These are phyloP conservation scores for Aspergillus ochraceoroseus DNA, from an alignment of 2,329 filamentous ascomycete species.

Conservation along the genomic window DNA sequence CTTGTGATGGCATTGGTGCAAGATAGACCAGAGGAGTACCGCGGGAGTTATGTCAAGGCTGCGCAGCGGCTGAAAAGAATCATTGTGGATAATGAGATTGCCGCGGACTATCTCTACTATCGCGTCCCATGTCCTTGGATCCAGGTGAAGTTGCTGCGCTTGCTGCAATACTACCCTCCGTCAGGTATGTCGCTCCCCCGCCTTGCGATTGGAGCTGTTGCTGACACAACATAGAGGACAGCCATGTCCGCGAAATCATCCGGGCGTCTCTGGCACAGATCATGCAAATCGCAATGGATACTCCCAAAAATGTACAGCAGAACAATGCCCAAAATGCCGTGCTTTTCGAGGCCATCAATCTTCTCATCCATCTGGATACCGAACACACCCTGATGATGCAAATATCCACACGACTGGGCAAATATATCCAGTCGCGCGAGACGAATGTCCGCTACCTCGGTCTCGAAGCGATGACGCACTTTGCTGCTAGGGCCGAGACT, in stretches of 20 bases:
- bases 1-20: constrained; percentile 91
- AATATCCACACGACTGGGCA: constrained; percentile 82
- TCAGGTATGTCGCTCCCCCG: constrained; percentile 58
- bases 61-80: constrained; percentile 84
- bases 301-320: constrained; percentile 97
- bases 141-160: constrained; percentile 84
- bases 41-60: constrained; percentile 88
- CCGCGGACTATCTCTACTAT: constrained; percentile 93
- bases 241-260: constrained; percentile 84
- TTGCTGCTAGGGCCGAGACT: constrained; percentile 88
- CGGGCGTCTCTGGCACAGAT: constrained; percentile 88
- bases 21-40: constrained; percentile 91
- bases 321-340: constrained; percentile 99
- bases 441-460: constrained; percentile 97
- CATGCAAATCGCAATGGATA: constrained; percentile 82
- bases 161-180: constrained; percentile 94
- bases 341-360: constrained; percentile 95
- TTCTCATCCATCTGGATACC: constrained; percentile 95
- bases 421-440: constrained; percentile 94
- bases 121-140: constrained; percentile 99
- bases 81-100: constrained; percentile 82
- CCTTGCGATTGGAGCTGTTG: constrained; percentile 7
- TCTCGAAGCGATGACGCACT: constrained; percentile 94
- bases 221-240: constrained; percentile 62
- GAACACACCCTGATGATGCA: constrained; percentile 94